Evolutionary conservation across 208 protist genomes (phyloP), one percentile per base, ranked within the genome.

Genomic region (Strigomonas galati): DNA sequence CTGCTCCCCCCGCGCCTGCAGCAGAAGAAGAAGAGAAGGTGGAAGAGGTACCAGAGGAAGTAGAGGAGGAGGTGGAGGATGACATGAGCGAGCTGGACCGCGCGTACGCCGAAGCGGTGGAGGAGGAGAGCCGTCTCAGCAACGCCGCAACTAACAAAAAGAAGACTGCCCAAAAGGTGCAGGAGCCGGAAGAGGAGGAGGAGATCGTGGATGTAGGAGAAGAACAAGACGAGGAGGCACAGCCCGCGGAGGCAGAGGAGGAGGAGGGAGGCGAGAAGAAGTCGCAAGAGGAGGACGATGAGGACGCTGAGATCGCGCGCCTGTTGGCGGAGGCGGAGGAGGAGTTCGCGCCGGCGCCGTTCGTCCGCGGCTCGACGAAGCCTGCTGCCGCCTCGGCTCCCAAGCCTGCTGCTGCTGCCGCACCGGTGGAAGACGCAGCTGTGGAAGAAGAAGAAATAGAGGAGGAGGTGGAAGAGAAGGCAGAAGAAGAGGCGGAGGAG

Each of bases 261-360:
- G 68, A 77, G 30, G 55, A 6, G 19, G 0, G 2, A 35, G 60
- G 23, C 35, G 31, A 60, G n/a, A 24, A 52, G 31, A 28, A 31
- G 21, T 28, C 4, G 26, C 15, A 24, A 9, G 26, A 37, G 30
- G 63, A 75, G 53, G 65, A 21, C 26, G 32, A 60, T 32, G 1
- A 60, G 53, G 52, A 60, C 64, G 43, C 35, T 17, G 73, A 55
- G 14, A 74, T 72, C 55, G 74, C 64, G 17, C 21, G 60, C 12
- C 54, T 76, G 17, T 49, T 78, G 52, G 69, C 73, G 23, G 78
- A 76, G 49, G 74, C 44, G 30, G 67, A 80, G 27, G 77, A 76
- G 6, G 71, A 82, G 54, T 68, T 72, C 66, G 60, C 71, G 24
- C 66, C 68, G 26, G 57, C 71, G n/a, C 51, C 51, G 51, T 56